Base-by-base conservation (phyloP, 352 stramenopile genomes). In the Hyphochytrium catenoides region DNA sequence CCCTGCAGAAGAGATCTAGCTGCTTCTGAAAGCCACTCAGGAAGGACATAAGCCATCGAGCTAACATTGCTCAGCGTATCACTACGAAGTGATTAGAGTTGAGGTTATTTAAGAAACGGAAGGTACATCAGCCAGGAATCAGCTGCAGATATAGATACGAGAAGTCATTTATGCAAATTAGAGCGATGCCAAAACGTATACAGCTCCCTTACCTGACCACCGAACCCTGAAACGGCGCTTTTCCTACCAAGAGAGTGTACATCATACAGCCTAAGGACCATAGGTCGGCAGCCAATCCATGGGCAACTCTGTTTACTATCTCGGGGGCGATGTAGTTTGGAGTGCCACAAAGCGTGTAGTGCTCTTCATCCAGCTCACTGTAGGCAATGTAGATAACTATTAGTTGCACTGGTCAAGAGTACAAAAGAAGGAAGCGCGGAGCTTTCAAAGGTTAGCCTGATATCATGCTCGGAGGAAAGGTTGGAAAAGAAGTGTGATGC, bases 291-390 rank as follows among this genome's bases (percentile, higher is more conserved):
- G 59, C 54, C 21, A 68, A 44, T 34, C 57, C 52, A 47, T 79
- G 77, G 7, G 58, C 40, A 7, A 46, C 25, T 3, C 36, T 32
- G 5, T 46, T 48, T n/a, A 82, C 42, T 4, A 82, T 50, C 42
- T 82, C 64, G 1, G 64, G 64, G 1, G 65, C 68, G 36, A 82
- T 74, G 36, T 76, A 82, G 35, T 82, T 82, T 2, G 68, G 68
- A 30, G 68, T 82, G 1, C 64, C 68, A 33, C 64, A 82, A 34
- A 78, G 67, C 1, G 68, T 79, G 29, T 43, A 40, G 39, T 31
- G 39, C 3, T 9, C 14, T n/a, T 26, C 4, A 16, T 46, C n/a
- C n/a, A n/a, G n/a, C n/a, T n/a, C n/a, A n/a, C n/a, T n/a, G n/a
- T n/a, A n/a, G n/a, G n/a, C n/a, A n/a, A n/a, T n/a, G n/a, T n/a